Evolutionary conservation across 1,284 basidiomycete species (phyloP).

Genomic region (Ganoderma lucidum): DNA sequence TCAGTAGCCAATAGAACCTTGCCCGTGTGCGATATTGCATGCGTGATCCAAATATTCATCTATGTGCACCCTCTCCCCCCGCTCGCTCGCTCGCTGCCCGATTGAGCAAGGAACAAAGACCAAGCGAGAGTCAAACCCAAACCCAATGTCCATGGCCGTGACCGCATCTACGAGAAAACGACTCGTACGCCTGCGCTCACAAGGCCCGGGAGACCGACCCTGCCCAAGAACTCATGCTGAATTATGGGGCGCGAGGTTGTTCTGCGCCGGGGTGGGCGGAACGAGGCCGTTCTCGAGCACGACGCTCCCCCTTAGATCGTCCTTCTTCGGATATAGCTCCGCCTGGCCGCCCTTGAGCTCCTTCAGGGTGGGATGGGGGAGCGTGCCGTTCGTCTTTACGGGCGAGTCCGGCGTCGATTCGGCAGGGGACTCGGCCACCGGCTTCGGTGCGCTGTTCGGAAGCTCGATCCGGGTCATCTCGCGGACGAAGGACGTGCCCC

Average conservation of each 20-base stretch:
- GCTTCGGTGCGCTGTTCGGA: constrained; percentile 29
- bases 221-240: constrained; percentile 23
- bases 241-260: constrained; percentile 35
- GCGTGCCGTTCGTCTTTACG: constrained; percentile 34
- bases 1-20: not conserved
- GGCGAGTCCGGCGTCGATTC: constrained; percentile 20
- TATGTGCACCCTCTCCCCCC: constrained; percentile 5
- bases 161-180: not conserved
- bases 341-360: constrained; percentile 50
- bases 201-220: not conserved
- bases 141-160: not conserved
- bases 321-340: constrained; percentile 43
- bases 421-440: constrained; percentile 26
- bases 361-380: constrained; percentile 44
- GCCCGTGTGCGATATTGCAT: constrained; percentile 1
- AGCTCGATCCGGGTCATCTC: constrained; percentile 73
- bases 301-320: constrained; percentile 43
- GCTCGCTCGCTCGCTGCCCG: not conserved
- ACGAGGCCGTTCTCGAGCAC: constrained; percentile 46
- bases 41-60: constrained; percentile 7
- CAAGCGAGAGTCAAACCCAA: not conserved
- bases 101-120: not conserved
- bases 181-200: not conserved
- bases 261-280: constrained; percentile 40
- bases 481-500: constrained; percentile 90